These are phyloP conservation scores for Ceratocystis alfenasii DNA, from an alignment of 2,329 filamentous ascomycete genomes.

Conservation along the genomic window DNA sequence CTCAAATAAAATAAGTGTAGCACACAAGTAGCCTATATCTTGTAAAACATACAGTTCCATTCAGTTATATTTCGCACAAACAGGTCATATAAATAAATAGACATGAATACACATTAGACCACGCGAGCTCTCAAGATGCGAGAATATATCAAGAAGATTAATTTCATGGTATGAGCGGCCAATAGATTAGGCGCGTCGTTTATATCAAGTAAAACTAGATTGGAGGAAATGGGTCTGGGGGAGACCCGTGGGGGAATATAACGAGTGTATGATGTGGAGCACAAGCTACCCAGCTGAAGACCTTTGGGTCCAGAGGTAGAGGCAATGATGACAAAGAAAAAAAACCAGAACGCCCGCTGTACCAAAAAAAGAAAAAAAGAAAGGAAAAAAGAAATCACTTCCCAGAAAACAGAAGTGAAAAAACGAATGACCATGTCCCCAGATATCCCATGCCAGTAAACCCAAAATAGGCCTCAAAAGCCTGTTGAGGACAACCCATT, in stretches of 20 bases:
- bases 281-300: background rate
- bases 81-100: background rate
- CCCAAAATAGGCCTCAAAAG: background rate
- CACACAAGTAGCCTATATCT: background rate
- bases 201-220: background rate
- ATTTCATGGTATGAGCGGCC: background rate
- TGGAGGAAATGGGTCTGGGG: background rate
- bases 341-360: constrained; percentile 7
- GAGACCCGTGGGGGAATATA: background rate
- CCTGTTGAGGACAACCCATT: background rate
- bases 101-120: background rate
- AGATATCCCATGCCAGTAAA: constrained; percentile 1
- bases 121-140: background rate
- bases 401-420: background rate
- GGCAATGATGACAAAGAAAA: constrained; percentile 6
- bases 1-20: background rate
- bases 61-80: background rate
- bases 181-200: background rate
- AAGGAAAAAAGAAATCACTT: background rate
- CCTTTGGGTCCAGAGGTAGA: background rate
- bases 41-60: too few relatives aligned
- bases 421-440: constrained; percentile 8
- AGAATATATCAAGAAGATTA: background rate
- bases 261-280: background rate
- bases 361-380: background rate